Evolutionary conservation across 495 filamentous ascomycete genomes (phyloP), one percentile per base, ranked within the genome.

Genomic region (Neurospora intermedia): DNA sequence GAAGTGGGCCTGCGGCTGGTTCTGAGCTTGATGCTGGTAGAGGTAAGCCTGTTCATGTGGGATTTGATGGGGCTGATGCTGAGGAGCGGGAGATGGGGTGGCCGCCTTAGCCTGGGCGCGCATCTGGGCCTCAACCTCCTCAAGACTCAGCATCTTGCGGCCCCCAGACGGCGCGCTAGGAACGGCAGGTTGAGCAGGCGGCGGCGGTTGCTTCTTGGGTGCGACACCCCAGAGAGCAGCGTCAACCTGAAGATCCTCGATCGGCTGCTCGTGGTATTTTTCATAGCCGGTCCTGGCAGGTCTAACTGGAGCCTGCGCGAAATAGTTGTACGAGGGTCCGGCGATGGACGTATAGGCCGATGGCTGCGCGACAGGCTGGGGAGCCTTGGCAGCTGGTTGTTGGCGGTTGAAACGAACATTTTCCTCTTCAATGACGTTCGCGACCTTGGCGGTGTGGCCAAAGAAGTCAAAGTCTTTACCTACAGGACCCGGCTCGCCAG

Each of bases 381-480:
- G 69, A 69, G 83, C 76, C 83, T 83, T 78, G 75, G 83, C 66
- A 77, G 78, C 48, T 0, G 90, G 87, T 69, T 89, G 83, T 75
- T 92, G 88, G 40, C 93, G 88, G 70, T 82, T 88, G 80, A 91
- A 97, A 73, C 93, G 90, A 73, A 92, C 81, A 79, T 97, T 93
- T 80, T 98, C 96, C 80, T 98, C 94, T 71, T 92, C 90, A 74
- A 98, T 92, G 9, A 89, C 92, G 83, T 91, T 87, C 11, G 94
- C 84, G 35, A 97, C 91, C 80, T 93, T 89, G 18, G 94, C 94
- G 20, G 96, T 98, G 74, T 90, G 91, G 2, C 94, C 94, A 74
- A 95, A 95, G 84, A 98, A 99, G 79, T 99, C 96, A 79, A 98
- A 99, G 81, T 99, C 96, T 78, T 92, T 95, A 77, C 94, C 94